These are phyloP conservation scores for Boechera stricta DNA, from an alignment of 345 rosid genomes.

Conservation along the genomic window DNA sequence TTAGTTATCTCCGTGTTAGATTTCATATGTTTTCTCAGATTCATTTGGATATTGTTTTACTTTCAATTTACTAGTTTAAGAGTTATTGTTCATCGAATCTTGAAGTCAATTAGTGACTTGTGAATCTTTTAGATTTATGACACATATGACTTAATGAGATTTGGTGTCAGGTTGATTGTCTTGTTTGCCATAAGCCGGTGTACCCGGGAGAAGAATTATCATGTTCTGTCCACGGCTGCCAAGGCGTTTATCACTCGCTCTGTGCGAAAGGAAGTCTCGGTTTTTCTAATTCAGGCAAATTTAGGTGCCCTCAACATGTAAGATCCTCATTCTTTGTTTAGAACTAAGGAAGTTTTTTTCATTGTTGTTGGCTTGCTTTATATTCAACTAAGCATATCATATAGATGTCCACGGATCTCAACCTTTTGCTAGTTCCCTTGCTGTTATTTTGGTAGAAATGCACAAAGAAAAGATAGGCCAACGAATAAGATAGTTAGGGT, in stretches of 20 bases:
- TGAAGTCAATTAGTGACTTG: slow-evolving; percentile 1
- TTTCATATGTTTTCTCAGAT: background rate
- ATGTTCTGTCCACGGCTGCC: slow-evolving; percentile 73
- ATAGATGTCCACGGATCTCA: background rate
- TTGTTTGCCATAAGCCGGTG: slow-evolving; percentile 59
- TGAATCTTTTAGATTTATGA: no score
- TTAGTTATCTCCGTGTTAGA: no score
- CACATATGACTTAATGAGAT: background rate
- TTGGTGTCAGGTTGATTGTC: slow-evolving; percentile 70
- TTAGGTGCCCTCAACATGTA: slow-evolving; percentile 96
- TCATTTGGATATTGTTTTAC: background rate
- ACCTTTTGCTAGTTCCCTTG: slow-evolving; percentile 9
- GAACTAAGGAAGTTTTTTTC: slow-evolving; percentile 24
- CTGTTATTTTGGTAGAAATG: background rate
- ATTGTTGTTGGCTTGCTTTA: background rate
- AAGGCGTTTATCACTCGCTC: slow-evolving; percentile 61
- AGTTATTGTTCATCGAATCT: background rate
- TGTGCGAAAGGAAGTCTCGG: slow-evolving; percentile 61
- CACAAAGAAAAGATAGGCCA: background rate
- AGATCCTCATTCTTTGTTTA: slow-evolving; percentile 34
- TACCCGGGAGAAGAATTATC: slow-evolving; percentile 63
- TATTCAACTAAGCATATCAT: background rate
- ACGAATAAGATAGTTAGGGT: background rate
- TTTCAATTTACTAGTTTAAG: background rate
- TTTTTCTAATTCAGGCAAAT: slow-evolving; percentile 52